Conservation (phyloP, 2,329 filamentous ascomycete species). For the Raffaelea albimanens region DNA sequence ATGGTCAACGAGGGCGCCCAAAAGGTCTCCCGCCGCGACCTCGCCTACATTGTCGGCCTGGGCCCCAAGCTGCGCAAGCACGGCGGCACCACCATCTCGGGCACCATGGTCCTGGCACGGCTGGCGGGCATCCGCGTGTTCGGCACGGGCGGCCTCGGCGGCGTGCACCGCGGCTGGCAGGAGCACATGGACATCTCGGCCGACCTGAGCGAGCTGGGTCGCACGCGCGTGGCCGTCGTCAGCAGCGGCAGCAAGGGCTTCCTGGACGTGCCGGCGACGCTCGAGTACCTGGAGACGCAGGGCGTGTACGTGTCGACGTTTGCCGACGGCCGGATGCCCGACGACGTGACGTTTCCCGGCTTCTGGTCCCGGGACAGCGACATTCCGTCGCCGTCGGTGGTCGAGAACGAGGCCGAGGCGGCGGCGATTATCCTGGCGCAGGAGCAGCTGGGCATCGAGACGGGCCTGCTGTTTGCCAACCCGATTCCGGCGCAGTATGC, state of each 20-base stretch:
- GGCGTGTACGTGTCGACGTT: conserved; percentile 83
- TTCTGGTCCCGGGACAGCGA: conserved; percentile 91
- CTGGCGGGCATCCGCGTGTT: conserved; percentile 86
- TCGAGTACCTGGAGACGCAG: conserved; percentile 66
- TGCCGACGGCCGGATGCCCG: conserved; percentile 57
- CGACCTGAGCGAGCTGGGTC: conserved; percentile 85
- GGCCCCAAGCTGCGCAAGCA: conserved; percentile 38
- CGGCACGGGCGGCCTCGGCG: conserved; percentile 87
- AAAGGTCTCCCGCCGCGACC: conserved; percentile 81
- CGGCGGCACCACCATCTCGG: conserved; percentile 87
- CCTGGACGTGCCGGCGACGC: conserved; percentile 78
- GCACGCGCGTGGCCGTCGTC: conserved; percentile 80
- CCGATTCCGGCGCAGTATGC: conserved; percentile 65
- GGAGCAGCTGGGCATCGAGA: conserved; percentile 59
- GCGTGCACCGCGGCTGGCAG: conserved; percentile 85
- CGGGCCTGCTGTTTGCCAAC: conserved; percentile 81
- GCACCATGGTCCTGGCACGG: conserved; percentile 82
- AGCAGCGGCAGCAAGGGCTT: conserved; percentile 94
- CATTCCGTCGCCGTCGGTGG: conserved; percentile 63
- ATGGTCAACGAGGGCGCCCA: conserved; percentile 64
- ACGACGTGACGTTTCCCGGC: conserved; percentile 70
- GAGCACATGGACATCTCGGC: conserved; percentile 87
- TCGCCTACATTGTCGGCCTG: conserved; percentile 66
- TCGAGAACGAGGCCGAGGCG: conserved; percentile 69
- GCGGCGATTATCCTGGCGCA: conserved; percentile 83